Base-by-base conservation (phyloP, 441 rosid genomes). In the Pelargonium fulgidum region DNA sequence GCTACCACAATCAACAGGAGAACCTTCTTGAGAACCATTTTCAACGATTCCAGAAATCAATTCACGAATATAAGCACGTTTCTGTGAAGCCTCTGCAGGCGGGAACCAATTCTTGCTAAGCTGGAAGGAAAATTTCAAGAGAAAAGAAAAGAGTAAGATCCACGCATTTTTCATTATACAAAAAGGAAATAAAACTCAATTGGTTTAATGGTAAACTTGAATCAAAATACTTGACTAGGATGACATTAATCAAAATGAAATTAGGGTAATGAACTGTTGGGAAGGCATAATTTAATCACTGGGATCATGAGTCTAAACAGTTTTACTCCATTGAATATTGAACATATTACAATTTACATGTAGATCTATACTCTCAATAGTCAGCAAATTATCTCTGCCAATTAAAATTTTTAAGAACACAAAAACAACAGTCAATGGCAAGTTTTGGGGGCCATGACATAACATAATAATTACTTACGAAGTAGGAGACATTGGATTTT, bases 101-200 rank as follows among this genome's bases (percentile, higher is more conserved):
- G 76, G 81, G 83, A 91, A 91, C 96, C 97, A 91, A 67, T 85
- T 73, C 82, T 62, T 75, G 47, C 67, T 81, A 77, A 91, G 96
- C 97, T 89, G 89, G 26, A 62, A 72, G 66, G 64, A 74, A 45
- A 39, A 58, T 61, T 42, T 20, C 56, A 48, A 14, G 16, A 48
- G 12, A 64, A 63, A 12, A 11, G 14, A 11, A 36, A 64, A 14
- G 36, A 36, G 26, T 64, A 39, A 36, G 22, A 12, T 8, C 41
- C 20, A 17, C 41, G 4, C 50, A 39, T 39, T 64, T 41, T 17
- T 48, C 6, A 64, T 36, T 8, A 64, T 17, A 17, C 67, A 33
- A 3, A 36, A 3, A 33, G 22, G 45, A 64, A 33, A 64, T 39
- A 29, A 36, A 39, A 11, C 41, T 61, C 64, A 11, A 61, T 24